Percentiles rank a stretch among this genome's conserved stretches.
phyloP scores from a whole-genome alignment of 176 grass and related monocot species.

The Oryza glaberrima region DNA sequence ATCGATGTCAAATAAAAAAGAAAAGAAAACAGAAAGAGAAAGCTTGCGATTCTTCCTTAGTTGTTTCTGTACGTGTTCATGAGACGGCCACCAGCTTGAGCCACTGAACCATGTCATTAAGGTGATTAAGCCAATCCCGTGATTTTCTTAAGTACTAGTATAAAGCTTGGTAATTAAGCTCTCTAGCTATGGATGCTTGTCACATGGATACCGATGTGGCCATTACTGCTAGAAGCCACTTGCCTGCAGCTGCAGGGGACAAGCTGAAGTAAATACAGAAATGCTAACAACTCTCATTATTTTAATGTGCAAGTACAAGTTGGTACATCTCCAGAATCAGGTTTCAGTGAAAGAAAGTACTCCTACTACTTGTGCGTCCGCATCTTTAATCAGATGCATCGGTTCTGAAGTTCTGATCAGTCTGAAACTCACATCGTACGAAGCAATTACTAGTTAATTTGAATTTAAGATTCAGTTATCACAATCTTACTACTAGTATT shows the following conservation, averaged over 20 bases:
- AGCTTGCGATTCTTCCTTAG: background rate
- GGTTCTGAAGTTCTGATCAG: background rate
- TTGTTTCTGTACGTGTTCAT: background rate
- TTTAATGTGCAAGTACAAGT: background rate
- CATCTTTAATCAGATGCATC: background rate
- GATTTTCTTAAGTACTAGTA: background rate
- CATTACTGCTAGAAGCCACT: background rate
- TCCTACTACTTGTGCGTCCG: background rate
- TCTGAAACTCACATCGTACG: background rate
- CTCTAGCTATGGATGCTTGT: background rate
- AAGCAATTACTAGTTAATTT: background rate
- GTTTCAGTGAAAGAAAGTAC: background rate
- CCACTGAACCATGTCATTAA: background rate
- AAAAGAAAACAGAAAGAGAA: background rate
- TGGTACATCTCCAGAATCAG: background rate
- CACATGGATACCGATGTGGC: conserved; percentile 21
- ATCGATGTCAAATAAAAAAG: no score
- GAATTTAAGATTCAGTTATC: background rate
- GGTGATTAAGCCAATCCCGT: background rate
- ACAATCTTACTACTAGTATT: no score
- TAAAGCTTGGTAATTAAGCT: background rate
- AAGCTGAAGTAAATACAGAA: background rate
- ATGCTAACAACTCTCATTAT: background rate
- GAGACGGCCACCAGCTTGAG: background rate
- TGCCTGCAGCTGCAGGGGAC: background rate